Conservation (phyloP, 1,284 basidiomycete genomes). For the Ceratobasidium sp. region DNA sequence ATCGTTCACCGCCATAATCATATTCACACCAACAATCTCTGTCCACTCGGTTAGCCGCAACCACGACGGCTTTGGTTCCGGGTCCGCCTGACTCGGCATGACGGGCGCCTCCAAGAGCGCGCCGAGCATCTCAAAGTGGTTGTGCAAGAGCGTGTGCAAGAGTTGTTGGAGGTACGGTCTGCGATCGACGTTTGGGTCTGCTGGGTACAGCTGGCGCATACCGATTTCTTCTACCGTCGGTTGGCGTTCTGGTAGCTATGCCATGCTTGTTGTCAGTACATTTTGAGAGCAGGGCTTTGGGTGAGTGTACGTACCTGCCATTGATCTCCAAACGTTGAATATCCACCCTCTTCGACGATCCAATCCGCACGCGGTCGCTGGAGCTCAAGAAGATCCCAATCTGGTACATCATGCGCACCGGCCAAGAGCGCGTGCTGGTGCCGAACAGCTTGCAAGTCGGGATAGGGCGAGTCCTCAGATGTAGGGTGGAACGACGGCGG, state of each 20-base stretch:
- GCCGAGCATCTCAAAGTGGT: constrained; percentile 54
- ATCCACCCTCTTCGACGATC: constrained; percentile 54
- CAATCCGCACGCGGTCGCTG: constrained; percentile 55
- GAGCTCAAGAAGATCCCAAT: constrained; percentile 51
- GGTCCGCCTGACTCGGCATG: constrained; percentile 42
- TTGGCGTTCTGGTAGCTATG: constrained; percentile 52
- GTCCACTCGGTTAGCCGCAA: constrained; percentile 53
- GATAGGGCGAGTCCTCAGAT: constrained; percentile 45
- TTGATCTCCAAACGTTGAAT: constrained; percentile 54
- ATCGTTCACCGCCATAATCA: constrained; percentile 56
- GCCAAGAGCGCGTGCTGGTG: constrained; percentile 46
- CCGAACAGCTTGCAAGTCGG: constrained; percentile 28
- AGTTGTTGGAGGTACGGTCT: constrained; percentile 50
- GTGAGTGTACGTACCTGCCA: constrained; percentile 51
- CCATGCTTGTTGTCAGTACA: background rate
- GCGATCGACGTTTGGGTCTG: constrained; percentile 42
- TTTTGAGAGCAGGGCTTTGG: background rate
- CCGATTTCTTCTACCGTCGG: constrained; percentile 54
- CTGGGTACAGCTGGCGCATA: constrained; percentile 51
- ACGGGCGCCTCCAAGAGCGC: constrained; percentile 54
- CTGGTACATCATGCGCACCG: constrained; percentile 48
- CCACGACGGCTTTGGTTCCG: constrained; percentile 40
- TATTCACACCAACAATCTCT: constrained; percentile 53
- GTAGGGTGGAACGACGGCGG: constrained; percentile 34
- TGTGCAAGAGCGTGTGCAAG: constrained; percentile 54